Base-by-base conservation (phyloP, 2,329 filamentous ascomycete genomes). In the Thermothelomyces thermophilus region DNA sequence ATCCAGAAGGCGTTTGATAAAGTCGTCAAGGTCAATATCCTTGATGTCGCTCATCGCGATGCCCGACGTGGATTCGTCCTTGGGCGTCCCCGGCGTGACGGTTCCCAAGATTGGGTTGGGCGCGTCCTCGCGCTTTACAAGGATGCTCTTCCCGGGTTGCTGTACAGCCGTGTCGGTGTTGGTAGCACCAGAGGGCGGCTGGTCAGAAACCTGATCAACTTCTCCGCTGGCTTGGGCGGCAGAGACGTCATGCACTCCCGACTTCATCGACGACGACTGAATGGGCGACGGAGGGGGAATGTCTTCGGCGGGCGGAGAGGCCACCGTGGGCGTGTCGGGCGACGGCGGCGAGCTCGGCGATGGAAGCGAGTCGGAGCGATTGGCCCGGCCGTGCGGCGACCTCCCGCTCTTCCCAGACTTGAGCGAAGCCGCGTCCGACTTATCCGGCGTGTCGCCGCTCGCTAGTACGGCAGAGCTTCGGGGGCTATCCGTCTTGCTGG, bases 11-110 rank as follows among this genome's bases (percentile, higher is more conserved):
- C 93, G 83, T 62, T 90, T 90, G 65, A 98, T 98, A 76, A 95
- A 96, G 64, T 98, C 93, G 64, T 98, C 93, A 26, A 98, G 75
- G 65, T 98, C 93, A 59, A 93, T 87, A 31, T 90, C 82, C 68
- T 95, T 95, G 63, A 97, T 80, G 19, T 94, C 88, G 48, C 86
- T 83, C 77, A 97, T 94, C 55, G 87, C 86, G 69, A 95, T 86
- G 48, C 71, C 73, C 7, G 70, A 65, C 48, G 67, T 67, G 3
- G 70, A 66, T 41, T 83, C 79, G 19, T 75, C 73, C 36, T 67
- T 65, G 31, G 62, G 57, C 24, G 69, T 66, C 7, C 73, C 68
- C 49, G 77, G 73, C 30, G 76, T 61, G n/a, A 68, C 55, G 3
- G 56, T 56, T 30, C 63, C 73, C 41, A 80, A 69, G 48, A 87